A percentile compares a stretch with the other conserved stretches of the same genome.
Conservation (phyloP, 2,329 filamentous ascomycete genomes). For the Aureobasidium sp. region DNA sequence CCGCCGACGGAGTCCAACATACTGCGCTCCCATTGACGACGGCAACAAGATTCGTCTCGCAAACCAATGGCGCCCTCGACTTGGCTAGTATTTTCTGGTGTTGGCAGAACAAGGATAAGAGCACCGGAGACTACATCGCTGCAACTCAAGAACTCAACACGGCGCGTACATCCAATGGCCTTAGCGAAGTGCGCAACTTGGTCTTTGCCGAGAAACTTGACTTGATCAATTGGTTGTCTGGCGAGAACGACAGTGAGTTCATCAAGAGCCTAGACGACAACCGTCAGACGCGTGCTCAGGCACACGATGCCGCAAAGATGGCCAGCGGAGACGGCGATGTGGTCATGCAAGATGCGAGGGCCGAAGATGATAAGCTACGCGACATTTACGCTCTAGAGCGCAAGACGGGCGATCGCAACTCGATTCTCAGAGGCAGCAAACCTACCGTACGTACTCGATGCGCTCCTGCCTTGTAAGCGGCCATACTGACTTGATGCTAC, state of each 20-base stretch:
- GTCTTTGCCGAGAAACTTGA: constrained; percentile 89
- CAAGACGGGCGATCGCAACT: constrained; percentile 88
- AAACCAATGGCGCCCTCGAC: constrained; percentile 56
- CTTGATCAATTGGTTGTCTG: constrained; percentile 86
- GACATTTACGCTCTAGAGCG: constrained; percentile 90
- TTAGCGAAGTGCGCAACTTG: constrained; percentile 73
- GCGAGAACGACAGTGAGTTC: constrained; percentile 76
- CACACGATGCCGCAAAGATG: constrained; percentile 41
- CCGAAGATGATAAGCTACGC: constrained; percentile 69
- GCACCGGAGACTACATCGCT: constrained; percentile 85
- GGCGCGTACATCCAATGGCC: constrained; percentile 51
- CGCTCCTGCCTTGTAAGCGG: constrained; percentile 14
- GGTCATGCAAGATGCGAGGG: constrained; percentile 36
- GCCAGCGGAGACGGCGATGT: constrained; percentile 27
- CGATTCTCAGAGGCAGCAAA: constrained; percentile 76
- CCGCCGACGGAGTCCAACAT: constrained; percentile 47
- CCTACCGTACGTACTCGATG: constrained; percentile 56
- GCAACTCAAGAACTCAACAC: constrained; percentile 75
- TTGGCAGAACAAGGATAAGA: constrained; percentile 86
- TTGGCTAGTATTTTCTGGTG: constrained; percentile 94
- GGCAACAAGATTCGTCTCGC: constrained; percentile 77
- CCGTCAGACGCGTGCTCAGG: constrained; percentile 44
- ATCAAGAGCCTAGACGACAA: constrained; percentile 76
- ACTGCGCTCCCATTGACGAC: constrained; percentile 38
- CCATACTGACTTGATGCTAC: constrained; percentile 11